Conservation (phyloP, 1,284 basidiomycete species). For the Ustilago xerochloae region DNA sequence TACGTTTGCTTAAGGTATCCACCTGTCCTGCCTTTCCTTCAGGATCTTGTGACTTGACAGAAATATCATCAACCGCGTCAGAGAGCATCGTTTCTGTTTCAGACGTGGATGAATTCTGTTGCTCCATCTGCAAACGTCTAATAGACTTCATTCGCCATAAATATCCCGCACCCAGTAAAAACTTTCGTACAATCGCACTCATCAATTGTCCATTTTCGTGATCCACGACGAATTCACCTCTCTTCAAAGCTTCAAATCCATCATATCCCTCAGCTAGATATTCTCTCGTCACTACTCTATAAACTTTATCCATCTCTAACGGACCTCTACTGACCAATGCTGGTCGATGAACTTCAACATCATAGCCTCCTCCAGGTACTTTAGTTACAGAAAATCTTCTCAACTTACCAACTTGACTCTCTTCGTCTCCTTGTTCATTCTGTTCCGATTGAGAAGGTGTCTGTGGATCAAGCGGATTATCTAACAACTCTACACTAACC, state of each 20-base stretch:
- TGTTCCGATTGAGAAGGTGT: conserved; percentile 2
- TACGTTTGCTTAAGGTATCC: conserved; percentile 26
- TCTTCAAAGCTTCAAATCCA: conserved; percentile 80
- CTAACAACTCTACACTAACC: conserved; percentile 53
- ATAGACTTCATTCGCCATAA: conserved; percentile 60
- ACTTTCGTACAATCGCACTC: conserved; percentile 84
- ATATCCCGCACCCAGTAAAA: conserved; percentile 76
- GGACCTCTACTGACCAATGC: conserved; percentile 37
- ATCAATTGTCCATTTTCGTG: conserved; percentile 85
- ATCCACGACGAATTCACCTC: conserved; percentile 79
- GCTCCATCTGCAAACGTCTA: conserved; percentile 16
- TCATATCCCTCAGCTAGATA: conserved; percentile 80
- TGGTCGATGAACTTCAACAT: conserved; percentile 46
- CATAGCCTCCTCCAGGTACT: conserved; percentile 28
- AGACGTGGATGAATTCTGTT: neutral
- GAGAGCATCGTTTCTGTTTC: neutral
- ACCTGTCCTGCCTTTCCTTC: neutral
- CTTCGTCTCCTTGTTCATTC: neutral
- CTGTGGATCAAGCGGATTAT: conserved; percentile 34
- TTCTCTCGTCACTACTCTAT: conserved; percentile 80
- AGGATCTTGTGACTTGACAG: neutral
- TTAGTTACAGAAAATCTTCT: conserved; percentile 36
- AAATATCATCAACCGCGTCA: no score
- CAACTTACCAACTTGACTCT: conserved; percentile 18
- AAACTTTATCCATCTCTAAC: conserved; percentile 68